Conservation (phyloP, 2,329 filamentous ascomycete genomes). For the Neoarthrinium moseri region DNA sequence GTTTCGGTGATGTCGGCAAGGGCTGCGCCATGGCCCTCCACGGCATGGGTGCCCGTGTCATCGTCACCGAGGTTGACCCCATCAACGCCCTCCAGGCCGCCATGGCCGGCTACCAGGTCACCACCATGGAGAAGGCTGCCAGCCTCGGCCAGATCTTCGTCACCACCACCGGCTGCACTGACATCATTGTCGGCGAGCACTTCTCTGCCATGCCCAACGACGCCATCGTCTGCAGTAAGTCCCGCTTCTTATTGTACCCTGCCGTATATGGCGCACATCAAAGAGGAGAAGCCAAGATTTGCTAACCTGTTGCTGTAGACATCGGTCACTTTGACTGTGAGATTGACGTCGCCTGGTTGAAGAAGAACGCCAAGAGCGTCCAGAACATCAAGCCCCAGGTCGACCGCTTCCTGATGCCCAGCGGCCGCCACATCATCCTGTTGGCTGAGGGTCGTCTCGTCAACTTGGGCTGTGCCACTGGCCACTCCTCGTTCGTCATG, state of each 20-base stretch:
- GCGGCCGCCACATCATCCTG: conserved; percentile 95
- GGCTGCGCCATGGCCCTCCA: conserved; percentile 94
- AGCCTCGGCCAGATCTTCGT: conserved; percentile 93
- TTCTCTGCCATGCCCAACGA: conserved; percentile 97
- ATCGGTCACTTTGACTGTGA: conserved; percentile 99
- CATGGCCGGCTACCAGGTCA: conserved; percentile 95
- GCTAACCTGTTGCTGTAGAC: conserved; percentile 49
- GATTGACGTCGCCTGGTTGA: conserved; percentile 99
- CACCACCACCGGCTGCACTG: conserved; percentile 98
- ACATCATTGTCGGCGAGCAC: conserved; percentile 89
- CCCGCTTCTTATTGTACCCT: conserved; percentile 2
- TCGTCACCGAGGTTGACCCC: conserved; percentile 96
- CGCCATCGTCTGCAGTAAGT: conserved; percentile 94
- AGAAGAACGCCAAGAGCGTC: conserved; percentile 89
- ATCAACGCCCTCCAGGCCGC: conserved; percentile 99
- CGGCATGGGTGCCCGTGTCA: conserved; percentile 94
- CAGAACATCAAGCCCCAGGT: conserved; percentile 99
- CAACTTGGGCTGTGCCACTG: conserved; percentile 98
- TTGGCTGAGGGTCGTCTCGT: conserved; percentile 97
- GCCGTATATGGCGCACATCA: background rate
- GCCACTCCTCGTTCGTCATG: conserved; percentile 99
- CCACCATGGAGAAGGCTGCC: conserved; percentile 96
- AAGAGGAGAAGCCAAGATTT: conserved; percentile 9
- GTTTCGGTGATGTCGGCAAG: conserved; percentile 99
- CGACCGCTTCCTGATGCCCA: conserved; percentile 94